Base-by-base conservation (phyloP, 176 grass and related monocot species). In the Ampelocalamus luodianensis region DNA sequence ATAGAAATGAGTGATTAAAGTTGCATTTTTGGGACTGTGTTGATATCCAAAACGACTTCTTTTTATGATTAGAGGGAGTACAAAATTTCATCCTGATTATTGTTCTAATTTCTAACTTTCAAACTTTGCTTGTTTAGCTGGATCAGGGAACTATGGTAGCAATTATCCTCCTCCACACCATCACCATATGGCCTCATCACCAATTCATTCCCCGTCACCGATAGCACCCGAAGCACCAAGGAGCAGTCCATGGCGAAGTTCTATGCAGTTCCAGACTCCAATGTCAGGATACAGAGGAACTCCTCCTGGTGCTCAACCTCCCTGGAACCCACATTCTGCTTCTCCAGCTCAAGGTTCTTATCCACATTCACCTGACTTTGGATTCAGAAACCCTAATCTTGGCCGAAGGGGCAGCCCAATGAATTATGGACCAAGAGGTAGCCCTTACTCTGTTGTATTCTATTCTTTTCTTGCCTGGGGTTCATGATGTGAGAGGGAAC, bases 271-370 rank as follows among this genome's bases (percentile, higher is more conserved):
- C 74, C 80, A 83, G 68, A 72, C 77, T 87, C 85, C 80, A 22
- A 83, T 79, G 75, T 54, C 74, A 83, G 89, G 75, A 90, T 83
- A 83, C 66, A n/a, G 55, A 83, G 84, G 74, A 74, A 38, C 40
- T 54, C 79, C 55, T 85, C 82, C 43, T 61, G 60, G 50, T 24
- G 39, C 58, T 78, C 74, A 80, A 69, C 85, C 74, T 53, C 77
- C 55, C 56, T 90, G 84, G 85, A 76, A 45, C 40, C 69, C 60
- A 75, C 68, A 87, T 83, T 83, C 40, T 79, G 60, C 59, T 61
- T 39, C 67, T 74, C 79, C 60, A 68, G 50, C 49, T 69, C 75
- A 66, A 69, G 74, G 76, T 53, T 59, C 0, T 74, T 87, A 87
- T 87, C 61, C 68, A 32, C 46, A 68, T 79, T 42, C 80, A 50